These are phyloP conservation scores for Crithidia expoeki DNA, from an alignment of 208 protist species.

Conservation along the genomic window DNA sequence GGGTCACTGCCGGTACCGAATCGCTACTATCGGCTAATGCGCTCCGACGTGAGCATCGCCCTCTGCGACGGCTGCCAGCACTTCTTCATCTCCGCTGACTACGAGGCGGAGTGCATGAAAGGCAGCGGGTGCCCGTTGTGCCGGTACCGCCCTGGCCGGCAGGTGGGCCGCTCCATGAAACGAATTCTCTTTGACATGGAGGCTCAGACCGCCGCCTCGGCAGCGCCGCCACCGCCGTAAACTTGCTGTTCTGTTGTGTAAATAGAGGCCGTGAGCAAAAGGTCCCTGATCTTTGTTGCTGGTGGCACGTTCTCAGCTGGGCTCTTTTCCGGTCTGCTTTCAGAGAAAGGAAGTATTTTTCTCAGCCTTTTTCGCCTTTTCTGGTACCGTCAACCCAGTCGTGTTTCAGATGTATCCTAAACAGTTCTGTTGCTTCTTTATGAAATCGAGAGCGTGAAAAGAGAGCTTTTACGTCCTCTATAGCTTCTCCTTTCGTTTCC, in stretches of 20 bases:
- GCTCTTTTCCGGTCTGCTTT: no score
- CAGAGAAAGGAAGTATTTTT: no score
- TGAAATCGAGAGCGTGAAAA: no score
- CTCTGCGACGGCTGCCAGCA: slow-evolving; percentile 93
- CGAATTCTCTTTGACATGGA: slow-evolving; percentile 63
- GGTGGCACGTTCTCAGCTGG: no score
- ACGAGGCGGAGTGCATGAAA: slow-evolving; percentile 91
- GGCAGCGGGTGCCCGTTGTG: slow-evolving; percentile 91
- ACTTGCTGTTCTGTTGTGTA: no score
- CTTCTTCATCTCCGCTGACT: slow-evolving; percentile 93
- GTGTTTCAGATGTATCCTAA: no score
- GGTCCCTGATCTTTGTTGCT: no score
- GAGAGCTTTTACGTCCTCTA: no score
- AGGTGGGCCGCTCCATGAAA: slow-evolving; percentile 61
- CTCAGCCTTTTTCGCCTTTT: no score
- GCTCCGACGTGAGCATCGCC: slow-evolving; percentile 71
- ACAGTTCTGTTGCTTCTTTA: no score
- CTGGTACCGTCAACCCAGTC: no score
- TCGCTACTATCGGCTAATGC: slow-evolving; percentile 92
- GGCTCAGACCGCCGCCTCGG: slow-evolving; percentile 8
- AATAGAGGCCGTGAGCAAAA: no score
- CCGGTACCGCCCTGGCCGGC: slow-evolving; percentile 66
- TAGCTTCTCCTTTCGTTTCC: not conserved
- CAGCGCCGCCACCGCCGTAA: not conserved
- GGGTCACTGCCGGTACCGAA: slow-evolving; percentile 69